Evolutionary conservation across 352 stramenopile genomes (phyloP).

Genomic region (Pythium brachiatum): DNA sequence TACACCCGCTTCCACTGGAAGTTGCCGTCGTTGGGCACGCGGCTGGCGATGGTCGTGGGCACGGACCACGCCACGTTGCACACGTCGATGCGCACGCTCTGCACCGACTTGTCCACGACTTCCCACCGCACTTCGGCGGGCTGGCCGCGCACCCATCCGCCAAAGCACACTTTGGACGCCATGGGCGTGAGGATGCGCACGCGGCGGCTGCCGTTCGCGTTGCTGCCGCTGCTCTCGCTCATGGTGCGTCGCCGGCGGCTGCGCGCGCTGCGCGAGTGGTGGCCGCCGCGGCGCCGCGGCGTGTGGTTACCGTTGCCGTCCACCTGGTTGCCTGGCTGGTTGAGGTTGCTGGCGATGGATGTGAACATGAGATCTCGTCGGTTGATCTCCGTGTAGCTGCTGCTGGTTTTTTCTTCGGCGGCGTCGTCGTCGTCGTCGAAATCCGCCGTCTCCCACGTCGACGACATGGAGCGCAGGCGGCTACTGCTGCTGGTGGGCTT

Average conservation of each 20-base stretch:
- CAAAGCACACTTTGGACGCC: conserved; percentile 42
- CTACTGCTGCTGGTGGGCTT: conserved; percentile 12
- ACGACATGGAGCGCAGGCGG: conserved; percentile 59
- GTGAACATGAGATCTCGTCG: conserved; percentile 29
- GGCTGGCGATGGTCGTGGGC: conserved; percentile 68
- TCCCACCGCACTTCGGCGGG: conserved; percentile 79
- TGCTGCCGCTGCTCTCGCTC: conserved; percentile 36
- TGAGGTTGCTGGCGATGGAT: conserved; percentile 22
- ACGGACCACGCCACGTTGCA: conserved; percentile 83
- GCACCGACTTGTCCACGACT: conserved; percentile 62
- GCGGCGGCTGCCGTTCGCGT: conserved; percentile 30
- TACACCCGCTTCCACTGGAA: conserved; percentile 79
- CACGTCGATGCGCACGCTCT: conserved; percentile 81
- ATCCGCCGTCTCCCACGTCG: conserved; percentile 58
- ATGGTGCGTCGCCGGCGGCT: conserved; percentile 23
- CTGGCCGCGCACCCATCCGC: conserved; percentile 74
- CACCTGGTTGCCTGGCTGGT: conserved; percentile 17
- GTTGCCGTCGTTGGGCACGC: conserved; percentile 63
- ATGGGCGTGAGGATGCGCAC: conserved; percentile 55
- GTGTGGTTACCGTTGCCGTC: conserved; percentile 9
- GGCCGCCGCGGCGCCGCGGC: conserved; percentile 18
- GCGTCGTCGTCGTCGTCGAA: conserved; percentile 39
- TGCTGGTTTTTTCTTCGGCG: conserved; percentile 31
- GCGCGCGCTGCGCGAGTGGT: conserved; percentile 23
- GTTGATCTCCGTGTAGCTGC: conserved; percentile 14